Base-by-base conservation (phyloP, 768 basidiomycete species). In the Agaricus subrufescens region DNA sequence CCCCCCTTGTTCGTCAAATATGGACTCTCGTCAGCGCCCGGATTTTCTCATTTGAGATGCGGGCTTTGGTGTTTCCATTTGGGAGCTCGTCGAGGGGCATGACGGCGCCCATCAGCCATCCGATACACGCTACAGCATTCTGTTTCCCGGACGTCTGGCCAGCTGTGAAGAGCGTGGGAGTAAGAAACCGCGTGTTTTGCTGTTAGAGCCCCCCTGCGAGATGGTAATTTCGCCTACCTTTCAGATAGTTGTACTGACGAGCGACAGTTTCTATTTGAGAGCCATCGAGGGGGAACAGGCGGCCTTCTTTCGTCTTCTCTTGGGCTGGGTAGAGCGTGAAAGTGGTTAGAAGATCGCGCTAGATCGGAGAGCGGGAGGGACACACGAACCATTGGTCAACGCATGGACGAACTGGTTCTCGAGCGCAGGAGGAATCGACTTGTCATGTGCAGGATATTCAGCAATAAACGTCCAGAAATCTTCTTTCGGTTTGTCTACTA, bases 381-480 rank as follows among this genome's bases (percentile, higher is more conserved):
- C 42, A 42, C 61, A 58, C 66, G 56, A 56, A 74, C 75, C 75
- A 49, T 65, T 58, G 10, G 47, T 59, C 49, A 76, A 61, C 12
- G 71, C 65, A 26, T 67, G 62, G 6, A 67, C 63, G 48, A 75
- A 76, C 40, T 69, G 65, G 3, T 57, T 52, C 57, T 76, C 75
- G 10, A 70, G 61, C 58, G 65, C 61, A 6, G 66, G 70, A 14
- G 75, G 74, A 45, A 76, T 69, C 30, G 67, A 60, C 12, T 58
- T 49, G 56, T 74, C 72, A 58, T 77, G 76, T 3, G 72, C 73
- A 10, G 76, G 76, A 56, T 71, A 76, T 60, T 75, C 76, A 30
- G 73, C 71, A 39, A 77, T 66, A 58, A 70, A 67, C 14, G 75
- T 69, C 76, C 76, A 77, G 60, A 71, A 77, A 27, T 72, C 65